Conservation (phyloP, 345 rosid species). For the Cardamine chenopodiifolia region DNA sequence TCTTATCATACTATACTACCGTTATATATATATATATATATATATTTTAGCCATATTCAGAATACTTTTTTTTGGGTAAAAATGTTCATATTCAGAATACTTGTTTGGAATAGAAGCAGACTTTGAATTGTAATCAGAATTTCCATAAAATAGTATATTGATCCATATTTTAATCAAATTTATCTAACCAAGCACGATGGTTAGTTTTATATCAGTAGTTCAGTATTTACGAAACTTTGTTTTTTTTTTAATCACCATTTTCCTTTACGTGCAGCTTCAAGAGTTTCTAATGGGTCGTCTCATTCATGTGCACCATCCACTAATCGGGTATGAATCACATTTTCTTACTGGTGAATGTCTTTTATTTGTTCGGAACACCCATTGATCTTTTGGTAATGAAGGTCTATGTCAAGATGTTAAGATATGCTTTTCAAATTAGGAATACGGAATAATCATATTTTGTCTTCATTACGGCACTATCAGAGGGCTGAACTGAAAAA, state of each 20-base stretch:
- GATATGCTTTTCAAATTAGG: neutral
- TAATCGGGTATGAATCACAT: neutral
- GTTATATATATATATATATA: neutral
- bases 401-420: neutral
- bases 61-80: neutral
- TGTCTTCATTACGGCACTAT: neutral
- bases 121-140: neutral
- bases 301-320: neutral
- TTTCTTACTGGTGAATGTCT: neutral
- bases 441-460: neutral
- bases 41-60: neutral
- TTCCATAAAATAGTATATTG: neutral
- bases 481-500: neutral
- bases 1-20: neutral
- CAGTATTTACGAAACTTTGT: too few species aligned
- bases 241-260: too few species aligned
- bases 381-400: neutral
- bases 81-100: too few species aligned
- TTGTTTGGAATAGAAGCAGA: neutral
- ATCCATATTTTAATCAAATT: neutral
- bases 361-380: neutral
- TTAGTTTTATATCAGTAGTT: too few species aligned
- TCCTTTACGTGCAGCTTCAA: neutral
- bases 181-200: too few species aligned
- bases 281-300: neutral